Evolutionary conservation across 2,329 filamentous ascomycete species (phyloP).

Genomic region (Zalaria obscura): DNA sequence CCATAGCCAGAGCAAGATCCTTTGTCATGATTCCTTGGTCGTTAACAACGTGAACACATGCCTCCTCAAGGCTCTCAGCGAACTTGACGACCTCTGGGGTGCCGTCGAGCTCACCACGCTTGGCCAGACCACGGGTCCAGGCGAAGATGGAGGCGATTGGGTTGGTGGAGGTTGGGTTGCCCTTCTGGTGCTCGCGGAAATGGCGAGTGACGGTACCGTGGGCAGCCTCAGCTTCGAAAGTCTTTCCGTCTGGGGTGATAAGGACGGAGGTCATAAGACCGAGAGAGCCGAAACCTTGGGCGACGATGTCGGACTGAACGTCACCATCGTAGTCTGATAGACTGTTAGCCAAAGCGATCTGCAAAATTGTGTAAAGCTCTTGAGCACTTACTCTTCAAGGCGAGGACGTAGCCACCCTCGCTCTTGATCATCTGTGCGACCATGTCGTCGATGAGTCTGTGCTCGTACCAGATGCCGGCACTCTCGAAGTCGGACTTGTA

Average conservation of each 20-base stretch:
- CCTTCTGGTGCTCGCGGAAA: conserved; percentile 98
- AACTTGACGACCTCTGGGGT: conserved; percentile 89
- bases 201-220: conserved; percentile 97
- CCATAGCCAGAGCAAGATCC: conserved; percentile 89
- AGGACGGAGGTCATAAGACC: conserved; percentile 98
- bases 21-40: conserved; percentile 97
- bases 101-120: conserved; percentile 82
- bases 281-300: conserved; percentile 94
- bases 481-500: conserved; percentile 85
- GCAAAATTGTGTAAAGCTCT: background rate
- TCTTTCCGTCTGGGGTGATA: conserved; percentile 91
- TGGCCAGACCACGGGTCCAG: conserved; percentile 88
- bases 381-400: conserved; percentile 71
- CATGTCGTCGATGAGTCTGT: conserved; percentile 98
- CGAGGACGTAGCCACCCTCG: conserved; percentile 90
- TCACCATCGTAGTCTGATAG: conserved; percentile 87
- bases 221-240: conserved; percentile 93
- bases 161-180: conserved; percentile 93
- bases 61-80: conserved; percentile 80
- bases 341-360: conserved; percentile 8
- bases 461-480: conserved; percentile 97
- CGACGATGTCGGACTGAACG: conserved; percentile 95
- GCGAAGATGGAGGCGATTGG: conserved; percentile 98
- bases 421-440: conserved; percentile 99
- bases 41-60: conserved; percentile 89